Conservation (phyloP, 2,329 filamentous ascomycete genomes). For the Lecanicillium sp. region DNA sequence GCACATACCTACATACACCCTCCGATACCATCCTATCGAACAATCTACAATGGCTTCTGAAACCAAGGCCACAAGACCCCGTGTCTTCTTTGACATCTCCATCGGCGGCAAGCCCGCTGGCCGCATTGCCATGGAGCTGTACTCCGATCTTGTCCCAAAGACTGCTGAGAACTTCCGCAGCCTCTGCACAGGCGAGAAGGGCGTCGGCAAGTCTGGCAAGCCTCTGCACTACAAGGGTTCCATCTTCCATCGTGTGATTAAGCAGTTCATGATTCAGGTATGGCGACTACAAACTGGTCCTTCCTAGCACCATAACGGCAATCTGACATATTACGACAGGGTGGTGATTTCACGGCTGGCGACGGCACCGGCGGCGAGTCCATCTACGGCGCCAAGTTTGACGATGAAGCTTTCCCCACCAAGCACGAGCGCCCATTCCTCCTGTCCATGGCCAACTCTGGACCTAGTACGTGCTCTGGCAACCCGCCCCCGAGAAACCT, state of each 20-base stretch:
- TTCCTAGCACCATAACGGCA: not conserved
- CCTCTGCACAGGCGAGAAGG: conserved; percentile 93
- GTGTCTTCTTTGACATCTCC: conserved; percentile 89
- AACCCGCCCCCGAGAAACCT: not conserved
- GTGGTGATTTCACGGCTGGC: conserved; percentile 91
- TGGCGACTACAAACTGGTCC: conserved; percentile 1
- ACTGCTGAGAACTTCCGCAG: conserved; percentile 94
- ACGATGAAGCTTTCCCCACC: conserved; percentile 88
- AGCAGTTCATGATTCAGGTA: conserved; percentile 83
- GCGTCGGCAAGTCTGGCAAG: conserved; percentile 70
- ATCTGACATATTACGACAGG: conserved; percentile 43
- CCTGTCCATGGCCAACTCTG: conserved; percentile 96
- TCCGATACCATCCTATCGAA: not conserved
- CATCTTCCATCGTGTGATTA: conserved; percentile 92
- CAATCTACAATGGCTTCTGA: conserved; percentile 31
- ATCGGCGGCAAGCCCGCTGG: conserved; percentile 68
- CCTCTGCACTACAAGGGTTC: conserved; percentile 90
- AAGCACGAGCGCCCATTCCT: conserved; percentile 93
- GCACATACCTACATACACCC: no score
- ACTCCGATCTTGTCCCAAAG: conserved; percentile 73
- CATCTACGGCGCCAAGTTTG: conserved; percentile 96
- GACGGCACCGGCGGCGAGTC: conserved; percentile 95
- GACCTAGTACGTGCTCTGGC: conserved; percentile 55
- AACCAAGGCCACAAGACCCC: conserved; percentile 52
- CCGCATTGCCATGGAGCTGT: conserved; percentile 81